A percentile compares a stretch with the other conserved stretches of the same genome.
Conservation (phyloP, 805 yeast species). For the Brettanomyces custersianus region DNA sequence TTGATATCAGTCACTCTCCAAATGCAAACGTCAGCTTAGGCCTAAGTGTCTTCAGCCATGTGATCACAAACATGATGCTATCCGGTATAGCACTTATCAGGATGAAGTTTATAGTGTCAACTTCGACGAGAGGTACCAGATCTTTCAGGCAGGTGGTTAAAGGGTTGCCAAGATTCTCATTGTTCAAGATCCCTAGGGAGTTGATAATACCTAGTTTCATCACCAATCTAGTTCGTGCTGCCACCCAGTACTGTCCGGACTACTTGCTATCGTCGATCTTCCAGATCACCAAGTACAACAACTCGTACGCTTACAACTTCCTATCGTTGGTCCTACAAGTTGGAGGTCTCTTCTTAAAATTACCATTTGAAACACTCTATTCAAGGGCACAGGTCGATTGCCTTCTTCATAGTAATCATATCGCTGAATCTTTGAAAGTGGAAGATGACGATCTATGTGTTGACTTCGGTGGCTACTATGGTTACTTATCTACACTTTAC, state of each 20-base stretch:
- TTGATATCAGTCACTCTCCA: conserved; percentile 73
- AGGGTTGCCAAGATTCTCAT: conserved; percentile 32
- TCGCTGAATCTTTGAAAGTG: conserved; percentile 37
- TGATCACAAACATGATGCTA: conserved; percentile 60
- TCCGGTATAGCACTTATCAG: conserved; percentile 79
- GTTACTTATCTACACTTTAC: conserved; percentile 46
- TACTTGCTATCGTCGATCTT: conserved; percentile 53
- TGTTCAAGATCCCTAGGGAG: conserved; percentile 44
- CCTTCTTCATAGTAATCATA: conserved; percentile 30
- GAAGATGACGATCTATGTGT: conserved; percentile 46
- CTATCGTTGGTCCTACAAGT: conserved; percentile 53
- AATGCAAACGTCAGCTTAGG: conserved; percentile 63
- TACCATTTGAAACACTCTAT: conserved; percentile 82
- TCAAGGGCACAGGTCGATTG: conserved; percentile 75
- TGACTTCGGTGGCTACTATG: conserved; percentile 45
- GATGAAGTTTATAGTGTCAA: conserved; percentile 63
- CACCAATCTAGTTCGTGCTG: conserved; percentile 20
- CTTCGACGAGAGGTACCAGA: conserved; percentile 35
- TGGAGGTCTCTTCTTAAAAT: conserved; percentile 59
- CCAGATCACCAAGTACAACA: conserved; percentile 57
- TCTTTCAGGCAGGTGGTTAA: conserved; percentile 65
- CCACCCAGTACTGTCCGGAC: conserved; percentile 28
- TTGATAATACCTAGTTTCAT: conserved; percentile 56
- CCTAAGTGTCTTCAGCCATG: conserved; percentile 62
- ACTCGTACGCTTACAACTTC: conserved; percentile 52